Percentiles rank a stretch among this genome's conserved stretches.
Evolutionary conservation across 116 monocot genomes (phyloP).

Genomic region (Iris pallida): DNA sequence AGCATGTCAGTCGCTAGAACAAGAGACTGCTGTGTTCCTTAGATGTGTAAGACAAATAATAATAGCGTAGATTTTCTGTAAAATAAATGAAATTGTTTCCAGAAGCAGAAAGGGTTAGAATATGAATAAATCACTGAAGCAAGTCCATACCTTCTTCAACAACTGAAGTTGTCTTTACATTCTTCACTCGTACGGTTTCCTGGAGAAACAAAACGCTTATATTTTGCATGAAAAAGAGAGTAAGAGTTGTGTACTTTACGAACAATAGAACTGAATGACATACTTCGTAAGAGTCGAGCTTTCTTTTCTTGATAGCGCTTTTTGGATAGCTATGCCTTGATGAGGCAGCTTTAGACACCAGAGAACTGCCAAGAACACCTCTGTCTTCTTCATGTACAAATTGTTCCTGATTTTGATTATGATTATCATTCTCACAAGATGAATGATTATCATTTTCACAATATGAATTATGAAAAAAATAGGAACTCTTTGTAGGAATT

Average conservation of each 20-base stretch:
- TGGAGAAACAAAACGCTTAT: constrained; percentile 2
- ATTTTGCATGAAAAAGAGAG: background rate
- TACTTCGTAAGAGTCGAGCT: background rate
- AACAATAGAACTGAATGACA: background rate
- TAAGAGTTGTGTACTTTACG: background rate
- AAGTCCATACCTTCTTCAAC: constrained; percentile 4
- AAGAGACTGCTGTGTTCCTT: background rate
- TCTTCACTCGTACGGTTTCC: background rate
- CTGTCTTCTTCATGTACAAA: constrained; percentile 6
- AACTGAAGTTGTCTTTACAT: background rate
- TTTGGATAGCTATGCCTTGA: constrained; percentile 7
- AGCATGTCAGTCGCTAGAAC: background rate
- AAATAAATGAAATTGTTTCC: background rate
- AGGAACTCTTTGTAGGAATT: constrained; percentile 25
- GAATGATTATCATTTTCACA: constrained; percentile 12
- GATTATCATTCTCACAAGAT: constrained; percentile 12
- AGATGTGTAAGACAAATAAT: background rate
- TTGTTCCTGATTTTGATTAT: constrained; percentile 18
- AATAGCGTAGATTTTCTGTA: background rate
- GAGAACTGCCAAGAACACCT: background rate
- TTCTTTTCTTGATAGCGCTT: constrained; percentile 51
- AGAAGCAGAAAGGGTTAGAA: constrained; percentile 1
- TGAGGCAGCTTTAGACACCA: constrained; percentile 7
- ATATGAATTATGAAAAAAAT: constrained; percentile 27
- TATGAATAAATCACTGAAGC: background rate